Evolutionary conservation across 2,329 filamentous ascomycete genomes (phyloP).

Genomic region (Calonectria pseudoreteaudii): DNA sequence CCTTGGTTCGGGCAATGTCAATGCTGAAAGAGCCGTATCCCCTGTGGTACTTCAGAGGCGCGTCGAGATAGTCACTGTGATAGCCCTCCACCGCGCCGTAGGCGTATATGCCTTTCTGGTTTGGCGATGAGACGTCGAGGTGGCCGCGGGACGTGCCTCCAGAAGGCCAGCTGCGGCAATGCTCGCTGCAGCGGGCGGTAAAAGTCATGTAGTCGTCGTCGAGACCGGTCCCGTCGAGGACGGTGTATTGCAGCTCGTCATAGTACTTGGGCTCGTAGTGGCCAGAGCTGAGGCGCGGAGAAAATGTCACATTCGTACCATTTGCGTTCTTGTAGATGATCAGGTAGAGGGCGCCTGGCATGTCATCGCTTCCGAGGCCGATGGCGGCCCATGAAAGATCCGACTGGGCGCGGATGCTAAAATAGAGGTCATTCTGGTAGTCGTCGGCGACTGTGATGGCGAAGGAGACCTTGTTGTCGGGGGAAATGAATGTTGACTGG

Average conservation of each 20-base stretch:
- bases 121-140: slow-evolving; percentile 61
- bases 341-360: slow-evolving; percentile 65
- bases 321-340: slow-evolving; percentile 63
- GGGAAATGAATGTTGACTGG: slow-evolving; percentile 59
- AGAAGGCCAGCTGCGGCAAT: slow-evolving; percentile 63
- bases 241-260: slow-evolving; percentile 55
- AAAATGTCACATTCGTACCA: slow-evolving; percentile 65
- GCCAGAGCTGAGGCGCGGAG: slow-evolving; percentile 62
- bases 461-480: slow-evolving; percentile 59
- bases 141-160: slow-evolving; percentile 50
- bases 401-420: slow-evolving; percentile 62
- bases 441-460: slow-evolving; percentile 62
- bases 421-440: slow-evolving; percentile 61
- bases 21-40: slow-evolving; percentile 67
- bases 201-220: slow-evolving; percentile 59
- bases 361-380: slow-evolving; percentile 64
- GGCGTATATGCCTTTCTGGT: slow-evolving; percentile 67
- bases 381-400: slow-evolving; percentile 64
- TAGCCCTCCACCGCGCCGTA: slow-evolving; percentile 61
- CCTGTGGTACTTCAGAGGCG: slow-evolving; percentile 63
- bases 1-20: slow-evolving; percentile 65
- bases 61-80: slow-evolving; percentile 55
- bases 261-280: slow-evolving; percentile 65
- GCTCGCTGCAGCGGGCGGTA: slow-evolving; percentile 61
- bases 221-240: slow-evolving; percentile 62